phyloP scores from a whole-genome alignment of 2,329 filamentous ascomycete species.

The Calonectria fujianensis region DNA sequence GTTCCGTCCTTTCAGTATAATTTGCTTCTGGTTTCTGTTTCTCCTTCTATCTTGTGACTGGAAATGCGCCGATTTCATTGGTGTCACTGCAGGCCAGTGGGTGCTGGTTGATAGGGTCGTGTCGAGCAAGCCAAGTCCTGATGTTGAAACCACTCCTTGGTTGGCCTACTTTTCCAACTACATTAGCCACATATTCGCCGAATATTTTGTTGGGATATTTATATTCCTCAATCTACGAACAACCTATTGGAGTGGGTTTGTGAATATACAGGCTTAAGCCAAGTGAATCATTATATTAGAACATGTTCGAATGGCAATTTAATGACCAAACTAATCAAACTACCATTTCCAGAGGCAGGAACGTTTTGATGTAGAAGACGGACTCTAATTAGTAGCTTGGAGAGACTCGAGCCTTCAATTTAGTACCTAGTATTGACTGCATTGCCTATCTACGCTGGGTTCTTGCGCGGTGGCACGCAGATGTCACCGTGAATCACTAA shows the following conservation, averaged over 20 bases:
- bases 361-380: accelerated
- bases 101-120: no score
- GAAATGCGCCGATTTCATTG: background rate
- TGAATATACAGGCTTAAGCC: background rate
- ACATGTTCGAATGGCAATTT: background rate
- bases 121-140: background rate
- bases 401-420: background rate
- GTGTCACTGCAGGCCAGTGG: background rate
- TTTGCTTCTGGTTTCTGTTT: background rate
- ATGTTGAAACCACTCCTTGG: background rate
- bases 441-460: background rate
- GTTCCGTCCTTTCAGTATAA: background rate
- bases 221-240: background rate
- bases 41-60: no score
- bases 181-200: background rate
- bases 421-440: background rate
- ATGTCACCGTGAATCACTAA: background rate
- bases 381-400: background rate
- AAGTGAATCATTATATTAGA: background rate
- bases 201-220: background rate
- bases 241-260: background rate
- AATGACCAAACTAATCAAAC: background rate
- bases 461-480: background rate
- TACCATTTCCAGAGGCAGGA: background rate
- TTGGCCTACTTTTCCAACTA: background rate